These are phyloP conservation scores for Aureobasidium sp. DNA, from an alignment of 2,329 filamentous ascomycete genomes.

Conservation along the genomic window DNA sequence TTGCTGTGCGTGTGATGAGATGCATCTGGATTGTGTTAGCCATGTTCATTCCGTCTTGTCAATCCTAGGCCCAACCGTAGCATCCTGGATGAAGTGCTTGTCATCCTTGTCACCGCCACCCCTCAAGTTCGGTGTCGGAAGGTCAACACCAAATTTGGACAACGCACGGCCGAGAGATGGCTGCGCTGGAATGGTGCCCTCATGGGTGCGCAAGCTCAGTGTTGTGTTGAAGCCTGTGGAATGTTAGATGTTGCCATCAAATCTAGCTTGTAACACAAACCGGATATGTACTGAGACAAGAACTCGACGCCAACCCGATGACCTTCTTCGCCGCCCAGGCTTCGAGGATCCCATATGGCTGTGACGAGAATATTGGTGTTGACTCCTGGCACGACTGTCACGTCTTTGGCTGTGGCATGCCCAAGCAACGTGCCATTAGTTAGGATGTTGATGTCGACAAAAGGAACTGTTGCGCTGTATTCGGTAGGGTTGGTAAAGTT, in stretches of 20 bases:
- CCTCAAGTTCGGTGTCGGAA: slow-evolving; percentile 60
- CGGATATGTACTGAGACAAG: slow-evolving; percentile 79
- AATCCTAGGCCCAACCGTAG: slow-evolving; percentile 43
- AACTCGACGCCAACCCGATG: slow-evolving; percentile 58
- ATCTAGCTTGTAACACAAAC: slow-evolving; percentile 23
- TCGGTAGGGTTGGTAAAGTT: slow-evolving; percentile 87
- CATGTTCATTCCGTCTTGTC: background rate
- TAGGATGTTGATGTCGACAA: slow-evolving; percentile 64
- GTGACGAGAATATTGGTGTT: slow-evolving; percentile 62
- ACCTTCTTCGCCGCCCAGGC: slow-evolving; percentile 52
- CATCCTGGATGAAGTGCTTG: slow-evolving; percentile 70
- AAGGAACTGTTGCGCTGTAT: slow-evolving; percentile 77
- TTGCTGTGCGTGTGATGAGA: slow-evolving; percentile 74
- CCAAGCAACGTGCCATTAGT: slow-evolving; percentile 67
- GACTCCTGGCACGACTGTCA: slow-evolving; percentile 56
- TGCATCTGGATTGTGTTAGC: slow-evolving; percentile 47
- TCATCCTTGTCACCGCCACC: slow-evolving; percentile 32
- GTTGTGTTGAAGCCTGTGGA: slow-evolving; percentile 64
- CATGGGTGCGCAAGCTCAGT: slow-evolving; percentile 63
- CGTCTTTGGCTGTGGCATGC: slow-evolving; percentile 58
- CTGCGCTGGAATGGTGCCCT: slow-evolving; percentile 61
- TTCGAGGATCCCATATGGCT: slow-evolving; percentile 65
- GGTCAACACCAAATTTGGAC: slow-evolving; percentile 59
- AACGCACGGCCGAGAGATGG: slow-evolving; percentile 65
- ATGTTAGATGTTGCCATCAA: background rate